phyloP scores from a whole-genome alignment of 2,329 filamentous ascomycete genomes.

The Fusarium albidum region DNA sequence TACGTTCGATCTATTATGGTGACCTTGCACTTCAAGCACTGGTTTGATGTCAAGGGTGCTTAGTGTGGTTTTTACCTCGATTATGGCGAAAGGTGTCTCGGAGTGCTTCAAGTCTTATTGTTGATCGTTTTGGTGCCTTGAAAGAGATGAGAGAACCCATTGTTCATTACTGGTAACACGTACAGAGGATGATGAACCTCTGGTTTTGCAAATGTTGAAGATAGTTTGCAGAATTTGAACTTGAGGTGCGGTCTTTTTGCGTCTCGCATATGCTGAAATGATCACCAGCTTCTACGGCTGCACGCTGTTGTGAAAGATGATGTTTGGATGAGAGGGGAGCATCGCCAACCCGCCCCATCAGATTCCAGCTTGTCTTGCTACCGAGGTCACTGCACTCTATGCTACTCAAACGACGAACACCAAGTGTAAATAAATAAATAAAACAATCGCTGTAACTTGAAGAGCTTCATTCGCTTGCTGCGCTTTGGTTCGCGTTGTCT shows the following conservation, averaged over 20 bases:
- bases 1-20: neutral
- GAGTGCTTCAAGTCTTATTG: neutral
- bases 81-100: neutral
- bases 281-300: no score
- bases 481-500: slow-evolving; percentile 6
- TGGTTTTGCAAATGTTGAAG: neutral
- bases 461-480: slow-evolving; percentile 10
- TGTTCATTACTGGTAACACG: slow-evolving; percentile 2
- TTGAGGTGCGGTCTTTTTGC: neutral
- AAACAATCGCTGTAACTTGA: slow-evolving; percentile 28
- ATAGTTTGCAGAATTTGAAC: neutral
- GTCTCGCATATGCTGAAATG: no score
- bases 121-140: neutral
- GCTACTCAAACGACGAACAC: slow-evolving; percentile 3
- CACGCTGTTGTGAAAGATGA: no score
- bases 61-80: neutral
- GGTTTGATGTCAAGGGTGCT: slow-evolving; percentile 1
- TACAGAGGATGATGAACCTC: neutral
- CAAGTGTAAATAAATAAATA: slow-evolving; percentile 12
- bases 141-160: neutral
- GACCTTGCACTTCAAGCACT: slow-evolving; percentile 4
- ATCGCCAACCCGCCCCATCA: slow-evolving; percentile 4
- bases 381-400: slow-evolving; percentile 13
- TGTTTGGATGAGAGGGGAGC: neutral
- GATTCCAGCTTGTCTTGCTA: slow-evolving; percentile 19